Conservation (phyloP, 2,329 filamentous ascomycete genomes). For the Penicillium psychrosexuale region DNA sequence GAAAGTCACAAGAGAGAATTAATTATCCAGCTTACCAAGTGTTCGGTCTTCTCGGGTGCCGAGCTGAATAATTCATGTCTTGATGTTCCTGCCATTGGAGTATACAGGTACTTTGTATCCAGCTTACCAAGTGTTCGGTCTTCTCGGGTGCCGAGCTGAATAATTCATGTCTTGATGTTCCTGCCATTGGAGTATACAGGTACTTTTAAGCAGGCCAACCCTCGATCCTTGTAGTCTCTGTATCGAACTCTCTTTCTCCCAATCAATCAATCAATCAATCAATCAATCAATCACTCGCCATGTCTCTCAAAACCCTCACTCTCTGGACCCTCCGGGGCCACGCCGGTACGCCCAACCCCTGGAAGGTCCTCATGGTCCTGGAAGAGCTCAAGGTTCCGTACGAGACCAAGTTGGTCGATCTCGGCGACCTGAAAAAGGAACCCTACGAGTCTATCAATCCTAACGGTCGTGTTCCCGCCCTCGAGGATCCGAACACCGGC, state of each 20-base stretch:
- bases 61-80: background rate
- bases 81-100: background rate
- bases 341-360: conserved; percentile 16
- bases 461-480: conserved; percentile 29
- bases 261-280: too few species aligned
- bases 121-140: background rate
- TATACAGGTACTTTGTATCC: too few species aligned
- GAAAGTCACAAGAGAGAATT: too few species aligned
- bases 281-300: conserved; percentile 2
- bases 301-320: conserved; percentile 17
- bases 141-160: conserved; percentile 2
- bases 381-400: conserved; percentile 28
- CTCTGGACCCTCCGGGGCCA: background rate
- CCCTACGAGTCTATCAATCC: conserved; percentile 22
- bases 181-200: background rate
- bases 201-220: background rate
- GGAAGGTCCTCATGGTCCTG: conserved; percentile 28
- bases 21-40: background rate
- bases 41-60: conserved; percentile 1
- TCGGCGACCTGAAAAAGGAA: conserved; percentile 23
- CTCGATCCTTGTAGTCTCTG: background rate
- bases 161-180: background rate
- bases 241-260: background rate
- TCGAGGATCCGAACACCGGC: conserved; percentile 30
- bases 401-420: conserved; percentile 13